Conservation (phyloP, 2,329 filamentous ascomycete species). For the Aureobasidium mangrovei region DNA sequence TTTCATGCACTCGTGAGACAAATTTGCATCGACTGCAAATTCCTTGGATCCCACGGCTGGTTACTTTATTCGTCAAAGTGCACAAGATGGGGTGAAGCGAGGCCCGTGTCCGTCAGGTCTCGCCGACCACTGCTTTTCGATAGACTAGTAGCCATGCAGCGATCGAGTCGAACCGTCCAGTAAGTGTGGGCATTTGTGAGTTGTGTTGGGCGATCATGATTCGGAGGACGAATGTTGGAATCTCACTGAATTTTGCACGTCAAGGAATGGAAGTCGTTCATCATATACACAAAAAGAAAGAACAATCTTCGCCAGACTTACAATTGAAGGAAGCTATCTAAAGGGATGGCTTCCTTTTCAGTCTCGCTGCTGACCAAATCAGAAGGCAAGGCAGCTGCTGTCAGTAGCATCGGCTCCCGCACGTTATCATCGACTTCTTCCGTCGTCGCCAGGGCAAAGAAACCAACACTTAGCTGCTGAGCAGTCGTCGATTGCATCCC, state of each 20-base stretch:
- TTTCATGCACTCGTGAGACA: too few relatives aligned
- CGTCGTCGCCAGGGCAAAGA: constrained; percentile 4
- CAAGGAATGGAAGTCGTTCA: not conserved
- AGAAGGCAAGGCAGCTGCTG: not conserved
- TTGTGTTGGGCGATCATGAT: too few relatives aligned
- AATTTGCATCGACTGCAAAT: too few relatives aligned
- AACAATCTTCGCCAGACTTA: constrained; percentile 9
- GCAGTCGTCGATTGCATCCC: not conserved
- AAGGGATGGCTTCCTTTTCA: not conserved
- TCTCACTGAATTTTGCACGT: not conserved
- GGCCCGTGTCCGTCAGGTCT: too few relatives aligned
- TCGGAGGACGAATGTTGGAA: not conserved
- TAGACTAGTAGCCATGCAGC: too few relatives aligned
- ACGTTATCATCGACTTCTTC: not conserved
- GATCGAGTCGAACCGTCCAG: too few relatives aligned
- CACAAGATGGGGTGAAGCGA: too few relatives aligned
- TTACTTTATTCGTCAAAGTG: too few relatives aligned
- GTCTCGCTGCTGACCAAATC: not conserved
- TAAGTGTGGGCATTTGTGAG: too few relatives aligned
- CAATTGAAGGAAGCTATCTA: constrained; percentile 13
- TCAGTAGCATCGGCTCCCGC: constrained; percentile 2
- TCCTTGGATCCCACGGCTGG: too few relatives aligned
- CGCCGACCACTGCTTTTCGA: too few relatives aligned
- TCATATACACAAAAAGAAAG: constrained; percentile 2
- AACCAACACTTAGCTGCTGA: constrained; percentile 14